phyloP scores from a whole-genome alignment of 2,329 filamentous ascomycete genomes.

The Ophiocordyceps camponoti-saundersi region DNA sequence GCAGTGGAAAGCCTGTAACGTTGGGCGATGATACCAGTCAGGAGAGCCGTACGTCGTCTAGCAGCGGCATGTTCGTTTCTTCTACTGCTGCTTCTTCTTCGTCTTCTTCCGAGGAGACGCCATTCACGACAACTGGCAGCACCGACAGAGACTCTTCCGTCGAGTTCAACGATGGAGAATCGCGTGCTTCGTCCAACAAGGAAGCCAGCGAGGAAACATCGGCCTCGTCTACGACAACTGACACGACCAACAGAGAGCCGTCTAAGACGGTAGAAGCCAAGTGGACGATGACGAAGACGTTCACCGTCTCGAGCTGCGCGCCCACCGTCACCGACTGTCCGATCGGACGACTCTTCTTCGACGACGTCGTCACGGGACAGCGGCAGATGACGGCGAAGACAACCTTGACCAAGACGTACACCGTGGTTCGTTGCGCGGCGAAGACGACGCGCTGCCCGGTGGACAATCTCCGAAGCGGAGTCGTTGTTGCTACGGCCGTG shows the following conservation, averaged over 20 bases:
- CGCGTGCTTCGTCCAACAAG: background rate
- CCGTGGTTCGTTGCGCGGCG: constrained; percentile 31
- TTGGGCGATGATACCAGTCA: too few species aligned
- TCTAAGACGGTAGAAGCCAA: background rate
- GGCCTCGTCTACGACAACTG: background rate
- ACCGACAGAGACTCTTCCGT: too few species aligned
- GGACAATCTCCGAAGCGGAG: constrained; percentile 4
- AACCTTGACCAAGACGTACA: background rate
- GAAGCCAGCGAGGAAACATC: background rate
- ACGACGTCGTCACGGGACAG: background rate
- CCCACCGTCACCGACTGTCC: constrained; percentile 42
- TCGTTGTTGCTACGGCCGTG: constrained; percentile 5
- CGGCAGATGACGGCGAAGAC: background rate
- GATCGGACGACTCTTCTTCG: constrained; percentile 3
- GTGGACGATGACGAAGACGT: background rate
- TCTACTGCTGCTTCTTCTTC: too few species aligned
- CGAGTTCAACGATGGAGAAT: too few species aligned
- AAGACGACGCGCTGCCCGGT: constrained; percentile 40
- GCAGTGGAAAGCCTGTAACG: too few species aligned
- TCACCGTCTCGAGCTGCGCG: constrained; percentile 22
- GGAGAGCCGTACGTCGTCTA: too few species aligned
- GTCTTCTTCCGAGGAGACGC: too few species aligned
- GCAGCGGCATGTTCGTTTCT: too few species aligned
- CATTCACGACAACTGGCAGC: too few species aligned
- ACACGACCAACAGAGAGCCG: background rate